These are phyloP conservation scores for Paralagenidium karlingii DNA, from an alignment of 352 stramenopile species.

Conservation along the genomic window DNA sequence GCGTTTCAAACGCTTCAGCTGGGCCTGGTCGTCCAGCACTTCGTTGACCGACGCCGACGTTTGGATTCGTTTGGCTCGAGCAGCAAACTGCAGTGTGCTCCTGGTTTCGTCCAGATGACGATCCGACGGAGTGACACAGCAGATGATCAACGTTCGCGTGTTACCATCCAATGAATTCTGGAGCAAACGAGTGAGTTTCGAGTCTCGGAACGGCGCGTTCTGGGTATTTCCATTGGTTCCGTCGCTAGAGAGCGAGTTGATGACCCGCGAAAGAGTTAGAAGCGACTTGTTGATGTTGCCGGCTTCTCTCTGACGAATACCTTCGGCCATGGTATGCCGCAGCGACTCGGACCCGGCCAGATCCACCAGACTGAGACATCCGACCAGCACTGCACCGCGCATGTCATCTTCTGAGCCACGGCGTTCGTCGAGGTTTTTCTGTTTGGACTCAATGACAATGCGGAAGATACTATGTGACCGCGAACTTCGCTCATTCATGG, in stretches of 20 bases:
- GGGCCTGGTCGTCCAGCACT: constrained; percentile 86
- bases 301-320: constrained; percentile 91
- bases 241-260: constrained; percentile 59
- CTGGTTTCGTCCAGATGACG: constrained; percentile 72
- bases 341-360: constrained; percentile 96
- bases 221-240: constrained; percentile 17
- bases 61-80: constrained; percentile 84
- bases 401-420: constrained; percentile 54
- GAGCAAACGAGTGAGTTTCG: constrained; percentile 85
- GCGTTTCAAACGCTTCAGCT: constrained; percentile 54
- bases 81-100: constrained; percentile 88
- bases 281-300: constrained; percentile 96
- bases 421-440: constrained; percentile 18
- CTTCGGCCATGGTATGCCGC: constrained; percentile 90
- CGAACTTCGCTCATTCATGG: constrained; percentile 74
- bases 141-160: constrained; percentile 86
- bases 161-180: constrained; percentile 87
- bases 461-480: constrained; percentile 77
- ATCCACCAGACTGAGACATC: constrained; percentile 95
- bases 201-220: constrained; percentile 68
- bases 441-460: constrained; percentile 75
- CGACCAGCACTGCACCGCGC: constrained; percentile 83
- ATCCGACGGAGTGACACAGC: constrained; percentile 65
- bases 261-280: constrained; percentile 91
- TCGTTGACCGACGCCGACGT: constrained; percentile 79